Evolutionary conservation across 352 stramenopile genomes (phyloP).

Genomic region (Elongisporangium undulatum): DNA sequence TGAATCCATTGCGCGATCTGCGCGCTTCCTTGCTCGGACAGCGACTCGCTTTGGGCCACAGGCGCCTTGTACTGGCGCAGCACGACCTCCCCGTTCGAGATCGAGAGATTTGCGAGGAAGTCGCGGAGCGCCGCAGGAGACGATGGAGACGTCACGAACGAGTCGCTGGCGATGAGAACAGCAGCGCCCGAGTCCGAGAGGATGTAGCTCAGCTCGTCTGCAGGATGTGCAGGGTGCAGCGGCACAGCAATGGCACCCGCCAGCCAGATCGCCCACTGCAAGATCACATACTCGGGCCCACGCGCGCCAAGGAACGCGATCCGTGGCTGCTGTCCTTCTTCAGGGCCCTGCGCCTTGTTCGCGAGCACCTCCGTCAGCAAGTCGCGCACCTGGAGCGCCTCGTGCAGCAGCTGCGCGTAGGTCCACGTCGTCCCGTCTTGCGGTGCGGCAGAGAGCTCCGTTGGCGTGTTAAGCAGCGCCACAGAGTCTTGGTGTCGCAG

Average conservation of each 20-base stretch:
- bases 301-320: conserved; percentile 39
- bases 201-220: conserved; percentile 72
- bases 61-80: conserved; percentile 11
- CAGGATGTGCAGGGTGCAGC: conserved; percentile 48
- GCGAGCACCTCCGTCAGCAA: conserved; percentile 14
- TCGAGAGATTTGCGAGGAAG: conserved; percentile 14
- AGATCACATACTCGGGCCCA: conserved; percentile 48
- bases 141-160: conserved; percentile 13
- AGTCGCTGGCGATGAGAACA: conserved; percentile 45
- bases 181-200: conserved; percentile 45
- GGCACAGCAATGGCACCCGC: conserved; percentile 60
- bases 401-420: conserved; percentile 34
- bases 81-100: conserved; percentile 6
- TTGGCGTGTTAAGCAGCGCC: conserved; percentile 12
- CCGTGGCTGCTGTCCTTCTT: conserved; percentile 18
- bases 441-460: background rate
- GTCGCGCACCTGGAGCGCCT: conserved; percentile 26
- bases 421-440: conserved; percentile 23
- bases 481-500: conserved; percentile 11
- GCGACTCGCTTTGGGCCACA: background rate
- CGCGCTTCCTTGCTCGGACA: conserved; percentile 15
- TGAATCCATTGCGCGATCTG: conserved; percentile 22
- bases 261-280: conserved; percentile 79
- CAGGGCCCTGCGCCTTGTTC: background rate
- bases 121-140: conserved; percentile 13